phyloP scores from a whole-genome alignment of 1,139 yeast species.

The Debaryomyces udenii region DNA sequence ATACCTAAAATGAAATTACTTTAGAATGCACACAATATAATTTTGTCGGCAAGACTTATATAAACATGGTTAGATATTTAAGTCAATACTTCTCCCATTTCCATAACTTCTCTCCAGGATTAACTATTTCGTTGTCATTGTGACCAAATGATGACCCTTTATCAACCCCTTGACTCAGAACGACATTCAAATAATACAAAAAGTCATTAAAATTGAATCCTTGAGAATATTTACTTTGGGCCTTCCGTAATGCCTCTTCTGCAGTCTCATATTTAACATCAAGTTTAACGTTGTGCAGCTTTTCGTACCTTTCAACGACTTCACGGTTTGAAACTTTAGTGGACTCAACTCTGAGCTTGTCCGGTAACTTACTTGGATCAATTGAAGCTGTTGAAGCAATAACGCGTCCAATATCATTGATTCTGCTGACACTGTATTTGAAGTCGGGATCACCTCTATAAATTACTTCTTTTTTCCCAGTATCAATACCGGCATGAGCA shows the following conservation, averaged over 20 bases:
- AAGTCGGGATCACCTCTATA: slow-evolving; percentile 46
- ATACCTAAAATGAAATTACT: too few species aligned
- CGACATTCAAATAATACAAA: slow-evolving; percentile 35
- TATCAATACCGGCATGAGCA: slow-evolving; percentile 43
- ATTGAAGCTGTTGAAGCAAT: slow-evolving; percentile 45
- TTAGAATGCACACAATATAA: too few species aligned
- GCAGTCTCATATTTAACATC: slow-evolving; percentile 28
- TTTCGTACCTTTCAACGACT: slow-evolving; percentile 44
- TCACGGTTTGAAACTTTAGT: slow-evolving; percentile 42
- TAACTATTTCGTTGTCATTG: slow-evolving; percentile 53
- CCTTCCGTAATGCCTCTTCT: slow-evolving; percentile 35
- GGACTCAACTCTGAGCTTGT: slow-evolving; percentile 47
- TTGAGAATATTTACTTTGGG: slow-evolving; percentile 28
- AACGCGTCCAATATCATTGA: slow-evolving; percentile 51
- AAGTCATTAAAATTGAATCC: slow-evolving; percentile 37
- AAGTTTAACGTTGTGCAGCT: slow-evolving; percentile 39
- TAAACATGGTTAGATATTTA: too few species aligned
- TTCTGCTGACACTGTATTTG: slow-evolving; percentile 33
- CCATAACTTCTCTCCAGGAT: slow-evolving; percentile 57
- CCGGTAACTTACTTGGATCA: slow-evolving; percentile 46
- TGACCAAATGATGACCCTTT: slow-evolving; percentile 37
- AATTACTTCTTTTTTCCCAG: slow-evolving; percentile 36
- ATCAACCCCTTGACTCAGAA: slow-evolving; percentile 39
- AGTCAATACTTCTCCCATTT: slow-evolving; percentile 45
- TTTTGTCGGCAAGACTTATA: too few species aligned